A percentile compares a stretch with the other conserved stretches of the same genome.
These are phyloP conservation scores for Syncephalis plumigaleata DNA, from an alignment of 371 early-diverging fungal genomes.

Conservation along the genomic window DNA sequence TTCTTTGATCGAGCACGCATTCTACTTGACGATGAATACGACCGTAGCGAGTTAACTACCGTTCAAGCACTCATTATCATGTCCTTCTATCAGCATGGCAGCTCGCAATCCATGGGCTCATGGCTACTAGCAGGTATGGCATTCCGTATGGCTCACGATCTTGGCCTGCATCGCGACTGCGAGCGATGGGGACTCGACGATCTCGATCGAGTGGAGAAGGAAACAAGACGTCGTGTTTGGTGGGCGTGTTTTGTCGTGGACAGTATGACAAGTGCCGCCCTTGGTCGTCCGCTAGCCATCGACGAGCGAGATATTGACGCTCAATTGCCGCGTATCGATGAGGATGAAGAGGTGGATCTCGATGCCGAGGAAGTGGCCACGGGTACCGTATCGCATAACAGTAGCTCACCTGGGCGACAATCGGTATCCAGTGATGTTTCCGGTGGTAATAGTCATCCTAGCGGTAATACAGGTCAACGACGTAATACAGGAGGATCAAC, in stretches of 20 bases:
- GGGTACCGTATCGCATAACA: too few relatives aligned
- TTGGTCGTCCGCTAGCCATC: constrained; percentile 26
- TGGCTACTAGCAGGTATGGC: constrained; percentile 25
- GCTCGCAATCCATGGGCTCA: constrained; percentile 11
- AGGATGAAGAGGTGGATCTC: not conserved
- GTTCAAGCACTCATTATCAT: constrained; percentile 16
- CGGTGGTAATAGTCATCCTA: too few relatives aligned
- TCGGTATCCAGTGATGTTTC: too few relatives aligned
- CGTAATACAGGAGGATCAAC: too few relatives aligned
- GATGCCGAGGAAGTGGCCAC: not conserved
- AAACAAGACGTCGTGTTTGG: constrained; percentile 39
- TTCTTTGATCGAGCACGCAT: not conserved
- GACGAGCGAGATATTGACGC: constrained; percentile 28
- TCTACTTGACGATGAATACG: not conserved
- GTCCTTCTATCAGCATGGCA: constrained; percentile 3
- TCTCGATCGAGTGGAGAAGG: constrained; percentile 26
- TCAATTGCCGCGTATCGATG: not conserved
- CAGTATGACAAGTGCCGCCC: constrained; percentile 19
- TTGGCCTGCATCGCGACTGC: constrained; percentile 40
- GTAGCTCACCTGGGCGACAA: too few relatives aligned
- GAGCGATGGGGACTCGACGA: constrained; percentile 16
- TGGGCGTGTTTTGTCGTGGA: constrained; percentile 40
- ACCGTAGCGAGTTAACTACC: not conserved
- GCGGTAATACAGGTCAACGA: too few relatives aligned
- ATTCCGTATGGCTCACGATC: constrained; percentile 44